Base-by-base conservation (phyloP, 345 rosid genomes). In the Odontarrhena argentea region DNA sequence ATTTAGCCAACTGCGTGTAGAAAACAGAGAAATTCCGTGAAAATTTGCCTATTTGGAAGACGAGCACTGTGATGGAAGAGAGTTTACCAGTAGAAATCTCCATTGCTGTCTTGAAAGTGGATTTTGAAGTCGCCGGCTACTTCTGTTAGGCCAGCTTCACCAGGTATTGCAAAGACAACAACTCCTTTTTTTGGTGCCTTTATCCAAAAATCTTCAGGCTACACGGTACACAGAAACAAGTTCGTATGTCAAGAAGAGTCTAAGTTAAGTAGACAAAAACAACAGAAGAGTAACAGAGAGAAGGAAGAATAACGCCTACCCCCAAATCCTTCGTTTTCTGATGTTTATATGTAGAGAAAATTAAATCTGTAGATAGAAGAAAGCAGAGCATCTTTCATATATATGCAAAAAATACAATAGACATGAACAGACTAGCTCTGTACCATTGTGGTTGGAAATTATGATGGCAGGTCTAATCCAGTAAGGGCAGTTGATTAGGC, bases 171-270 rank as follows among this genome's bases (percentile, higher is more conserved):
- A 83, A 91, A 93, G 63, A 91, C 91, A 78, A 88, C 71, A 7
- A 87, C 78, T 59, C 98, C 98, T 76, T 93, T 93, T 79, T 82
- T 91, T 25, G 94, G 94, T 47, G 95, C 87, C 57, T 81, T 86
- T 53, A 91, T 84, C 96, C 99, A 91, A 77, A 84, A 93, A 61
- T 93, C 95, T 79, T 91, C 91, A 38, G 99, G 97, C 98, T 90
- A 82, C 55, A 82, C 52, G 77, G 9, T 65, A 3, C 47, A 8
- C 60, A 35, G 9, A 44, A 37, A 28, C 46, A 49, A 28, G 37
- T 48, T 28, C 60, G 3, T 52, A 57, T 55, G 38, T 61, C 25
- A 46, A 67, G 18, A 68, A 2, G 14, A 40, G n/a, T 14, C 53
- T 3, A 7, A 9, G 46, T 14, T 32, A 7, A 32, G 30, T 26